Conservation (phyloP, 768 basidiomycete genomes). For the Boletus barrowsii region DNA sequence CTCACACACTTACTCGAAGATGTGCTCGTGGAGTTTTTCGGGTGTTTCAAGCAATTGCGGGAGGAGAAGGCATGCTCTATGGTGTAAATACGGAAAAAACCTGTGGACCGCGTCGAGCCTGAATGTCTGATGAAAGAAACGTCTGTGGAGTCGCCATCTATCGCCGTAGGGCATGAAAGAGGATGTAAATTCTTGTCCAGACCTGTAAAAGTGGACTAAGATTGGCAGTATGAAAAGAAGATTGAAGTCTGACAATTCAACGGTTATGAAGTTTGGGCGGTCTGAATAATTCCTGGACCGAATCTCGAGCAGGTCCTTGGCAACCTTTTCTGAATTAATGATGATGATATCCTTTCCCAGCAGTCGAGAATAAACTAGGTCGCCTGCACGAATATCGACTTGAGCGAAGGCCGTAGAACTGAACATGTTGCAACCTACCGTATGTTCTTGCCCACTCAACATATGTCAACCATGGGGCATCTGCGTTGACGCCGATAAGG, state of each 20-base stretch:
- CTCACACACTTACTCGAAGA: slow-evolving; percentile 28
- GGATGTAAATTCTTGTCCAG: slow-evolving; percentile 15
- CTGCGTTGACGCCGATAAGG: too few relatives aligned
- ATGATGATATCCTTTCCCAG: slow-evolving; percentile 43
- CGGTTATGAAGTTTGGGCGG: slow-evolving; percentile 36
- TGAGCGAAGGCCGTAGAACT: slow-evolving; percentile 13
- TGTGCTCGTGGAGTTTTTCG: slow-evolving; percentile 11
- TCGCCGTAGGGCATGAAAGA: not conserved
- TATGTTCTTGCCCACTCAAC: too few relatives aligned
- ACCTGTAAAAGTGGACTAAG: not conserved
- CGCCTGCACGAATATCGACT: slow-evolving; percentile 33
- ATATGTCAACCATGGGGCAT: too few relatives aligned
- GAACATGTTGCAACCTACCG: not conserved
- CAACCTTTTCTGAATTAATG: slow-evolving; percentile 19
- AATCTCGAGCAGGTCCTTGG: slow-evolving; percentile 28
- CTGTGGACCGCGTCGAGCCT: slow-evolving; percentile 9
- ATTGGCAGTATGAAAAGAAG: not conserved
- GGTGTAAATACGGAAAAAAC: slow-evolving; percentile 27
- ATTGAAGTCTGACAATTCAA: slow-evolving; percentile 4
- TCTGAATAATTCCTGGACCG: slow-evolving; percentile 47
- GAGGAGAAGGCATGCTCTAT: slow-evolving; percentile 29
- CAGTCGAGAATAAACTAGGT: slow-evolving; percentile 25
- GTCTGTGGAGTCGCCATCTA: slow-evolving; percentile 5
- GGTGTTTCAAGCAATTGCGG: slow-evolving; percentile 29
- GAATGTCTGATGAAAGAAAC: slow-evolving; percentile 23